phyloP scores from a whole-genome alignment of 2,329 filamentous ascomycete genomes.

The Trematosphaeria pertusa region DNA sequence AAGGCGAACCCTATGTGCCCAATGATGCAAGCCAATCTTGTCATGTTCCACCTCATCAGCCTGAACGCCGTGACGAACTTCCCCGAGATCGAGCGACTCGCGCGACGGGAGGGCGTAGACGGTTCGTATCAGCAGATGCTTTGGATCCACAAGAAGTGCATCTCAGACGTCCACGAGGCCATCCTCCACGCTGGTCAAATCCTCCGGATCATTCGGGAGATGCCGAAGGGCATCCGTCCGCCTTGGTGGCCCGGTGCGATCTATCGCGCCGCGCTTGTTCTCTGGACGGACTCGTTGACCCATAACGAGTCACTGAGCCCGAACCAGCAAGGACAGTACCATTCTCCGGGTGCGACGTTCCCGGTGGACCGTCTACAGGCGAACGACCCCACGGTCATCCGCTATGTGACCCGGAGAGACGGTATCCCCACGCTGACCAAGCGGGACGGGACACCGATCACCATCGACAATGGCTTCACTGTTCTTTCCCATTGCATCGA shows the following conservation, averaged over 20 bases:
- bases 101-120: conserved; percentile 66
- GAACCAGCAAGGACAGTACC: conserved; percentile 46
- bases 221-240: conserved; percentile 67
- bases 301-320: conserved; percentile 54
- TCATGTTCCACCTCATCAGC: conserved; percentile 74
- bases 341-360: conserved; percentile 49
- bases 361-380: conserved; percentile 59
- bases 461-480: conserved; percentile 56
- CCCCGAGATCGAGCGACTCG: conserved; percentile 70
- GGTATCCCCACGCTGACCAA: conserved; percentile 61
- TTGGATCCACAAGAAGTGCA: conserved; percentile 67
- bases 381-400: conserved; percentile 59
- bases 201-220: conserved; percentile 65
- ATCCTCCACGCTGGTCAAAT: conserved; percentile 74
- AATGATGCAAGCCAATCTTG: conserved; percentile 69
- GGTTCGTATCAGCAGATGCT: conserved; percentile 62
- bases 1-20: conserved; percentile 65
- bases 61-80: conserved; percentile 74
- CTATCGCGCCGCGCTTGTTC: conserved; percentile 63
- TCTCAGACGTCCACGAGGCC: conserved; percentile 68
- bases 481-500: conserved; percentile 61
- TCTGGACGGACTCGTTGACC: conserved; percentile 61
- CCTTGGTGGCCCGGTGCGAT: conserved; percentile 75
- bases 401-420: conserved; percentile 61
- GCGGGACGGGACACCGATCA: conserved; percentile 56